Percentiles rank a stretch among this genome's conserved stretches.
Evolutionary conservation across 2,329 filamentous ascomycete genomes (phyloP).

Genomic region (Cordyceps tenuipes): DNA sequence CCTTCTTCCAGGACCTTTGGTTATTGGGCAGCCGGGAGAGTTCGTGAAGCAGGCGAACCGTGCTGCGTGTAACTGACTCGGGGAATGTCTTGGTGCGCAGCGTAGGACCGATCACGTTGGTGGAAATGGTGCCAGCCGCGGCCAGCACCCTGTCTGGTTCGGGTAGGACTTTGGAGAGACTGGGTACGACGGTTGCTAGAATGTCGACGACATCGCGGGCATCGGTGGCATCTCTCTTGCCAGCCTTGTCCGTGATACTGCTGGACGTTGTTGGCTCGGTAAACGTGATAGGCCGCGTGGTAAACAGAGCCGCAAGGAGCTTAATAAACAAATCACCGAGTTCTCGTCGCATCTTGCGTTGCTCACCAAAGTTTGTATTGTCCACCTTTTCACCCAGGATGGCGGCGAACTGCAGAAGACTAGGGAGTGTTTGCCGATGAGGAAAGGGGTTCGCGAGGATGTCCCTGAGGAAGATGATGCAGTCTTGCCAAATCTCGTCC

Average conservation of each 20-base stretch:
- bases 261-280: constrained; percentile 41
- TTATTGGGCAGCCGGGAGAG: constrained; percentile 69
- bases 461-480: constrained; percentile 81
- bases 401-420: constrained; percentile 78
- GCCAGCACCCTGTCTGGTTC: constrained; percentile 76
- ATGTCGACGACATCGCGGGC: constrained; percentile 74
- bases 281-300: constrained; percentile 71
- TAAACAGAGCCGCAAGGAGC: constrained; percentile 87
- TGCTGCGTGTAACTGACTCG: constrained; percentile 65
- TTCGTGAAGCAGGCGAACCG: constrained; percentile 66
- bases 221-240: constrained; percentile 34
- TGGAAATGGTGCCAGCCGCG: constrained; percentile 72
- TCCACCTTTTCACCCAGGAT: constrained; percentile 92
- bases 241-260: constrained; percentile 29
- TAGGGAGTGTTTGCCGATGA: constrained; percentile 81
- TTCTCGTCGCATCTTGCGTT: constrained; percentile 83
- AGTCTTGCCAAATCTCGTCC: constrained; percentile 97
- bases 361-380: constrained; percentile 95
- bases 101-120: constrained; percentile 71
- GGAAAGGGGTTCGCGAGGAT: constrained; percentile 89
- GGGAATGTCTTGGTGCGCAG: constrained; percentile 83
- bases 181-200: constrained; percentile 68
- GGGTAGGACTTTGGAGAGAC: constrained; percentile 72
- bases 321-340: constrained; percentile 82
- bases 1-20: constrained; percentile 88